A percentile compares a stretch with the other conserved stretches of the same genome.
Evolutionary conservation across 1,139 yeast species (phyloP).

Genomic region (Arxiozyma bovina): DNA sequence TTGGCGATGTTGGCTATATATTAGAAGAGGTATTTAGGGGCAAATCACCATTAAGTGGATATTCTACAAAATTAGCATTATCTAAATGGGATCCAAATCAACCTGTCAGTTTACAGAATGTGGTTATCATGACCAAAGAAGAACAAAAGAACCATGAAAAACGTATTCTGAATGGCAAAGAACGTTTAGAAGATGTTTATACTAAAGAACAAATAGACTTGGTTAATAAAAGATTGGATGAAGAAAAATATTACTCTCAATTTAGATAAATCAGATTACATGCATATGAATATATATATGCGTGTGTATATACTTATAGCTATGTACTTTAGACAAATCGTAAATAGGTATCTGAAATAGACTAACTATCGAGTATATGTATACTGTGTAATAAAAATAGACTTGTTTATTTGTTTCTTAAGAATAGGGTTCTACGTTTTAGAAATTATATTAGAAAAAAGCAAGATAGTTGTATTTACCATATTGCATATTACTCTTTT

Average conservation of each 20-base stretch:
- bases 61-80: conserved; percentile 65
- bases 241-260: conserved; percentile 63
- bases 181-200: conserved; percentile 55
- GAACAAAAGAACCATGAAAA: conserved; percentile 77
- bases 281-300: not conserved
- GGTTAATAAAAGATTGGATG: conserved; percentile 57
- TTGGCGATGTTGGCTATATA: conserved; percentile 71
- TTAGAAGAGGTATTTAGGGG: conserved; percentile 90
- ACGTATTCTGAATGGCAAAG: conserved; percentile 59
- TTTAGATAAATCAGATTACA: conserved; percentile 33
- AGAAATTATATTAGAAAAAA: not conserved
- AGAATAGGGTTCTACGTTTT: too few relatives aligned
- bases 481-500: not conserved
- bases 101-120: conserved; percentile 53
- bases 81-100: conserved; percentile 73
- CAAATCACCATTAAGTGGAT: conserved; percentile 81
- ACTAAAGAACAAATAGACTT: conserved; percentile 47
- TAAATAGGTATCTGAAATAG: too few relatives aligned
- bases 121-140: conserved; percentile 80
- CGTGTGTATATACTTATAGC: not conserved
- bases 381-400: too few relatives aligned
- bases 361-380: too few relatives aligned
- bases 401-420: too few relatives aligned
- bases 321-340: not conserved
- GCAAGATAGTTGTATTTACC: not conserved